Percentiles rank a stretch among this genome's conserved stretches.
Conservation (phyloP, 148 eudicot species). For the Vaccinium myrtillus region DNA sequence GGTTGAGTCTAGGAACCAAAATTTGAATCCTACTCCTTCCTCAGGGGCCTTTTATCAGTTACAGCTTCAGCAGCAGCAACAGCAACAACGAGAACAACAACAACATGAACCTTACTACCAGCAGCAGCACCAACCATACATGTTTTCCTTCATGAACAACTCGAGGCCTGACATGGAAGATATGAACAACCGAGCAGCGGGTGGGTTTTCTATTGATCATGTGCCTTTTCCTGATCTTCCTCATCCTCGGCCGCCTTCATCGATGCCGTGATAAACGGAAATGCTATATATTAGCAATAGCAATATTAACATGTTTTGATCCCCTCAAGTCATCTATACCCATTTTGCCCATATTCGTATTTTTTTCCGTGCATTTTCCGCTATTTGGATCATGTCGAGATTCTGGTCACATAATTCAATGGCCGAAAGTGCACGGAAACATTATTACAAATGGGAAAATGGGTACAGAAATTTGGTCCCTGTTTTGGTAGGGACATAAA, state of each 20-base stretch:
- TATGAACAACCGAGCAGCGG: neutral
- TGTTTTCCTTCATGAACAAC: constrained; percentile 3
- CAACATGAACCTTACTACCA: neutral
- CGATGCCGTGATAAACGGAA: neutral
- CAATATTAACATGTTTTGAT: constrained; percentile 8
- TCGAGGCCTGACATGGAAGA: neutral
- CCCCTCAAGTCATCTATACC: neutral
- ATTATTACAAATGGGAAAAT: neutral
- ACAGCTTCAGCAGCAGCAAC: constrained; percentile 16
- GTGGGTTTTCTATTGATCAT: neutral
- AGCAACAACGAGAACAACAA: constrained; percentile 6
- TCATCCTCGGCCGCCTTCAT: neutral
- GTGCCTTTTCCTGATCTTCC: neutral
- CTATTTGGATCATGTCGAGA: neutral
- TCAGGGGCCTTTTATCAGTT: neutral
- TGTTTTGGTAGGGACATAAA: neutral
- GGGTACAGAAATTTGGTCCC: neutral
- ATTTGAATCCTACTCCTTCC: neutral
- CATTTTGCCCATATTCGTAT: neutral
- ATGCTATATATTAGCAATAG: neutral
- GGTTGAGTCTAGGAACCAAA: neutral
- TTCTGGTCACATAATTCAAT: neutral
- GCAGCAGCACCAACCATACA: neutral
- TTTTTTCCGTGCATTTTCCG: neutral
- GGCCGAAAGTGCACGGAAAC: neutral